Evolutionary conservation across 345 rosid genomes (phyloP).

Genomic region (Sapria himalayana): DNA sequence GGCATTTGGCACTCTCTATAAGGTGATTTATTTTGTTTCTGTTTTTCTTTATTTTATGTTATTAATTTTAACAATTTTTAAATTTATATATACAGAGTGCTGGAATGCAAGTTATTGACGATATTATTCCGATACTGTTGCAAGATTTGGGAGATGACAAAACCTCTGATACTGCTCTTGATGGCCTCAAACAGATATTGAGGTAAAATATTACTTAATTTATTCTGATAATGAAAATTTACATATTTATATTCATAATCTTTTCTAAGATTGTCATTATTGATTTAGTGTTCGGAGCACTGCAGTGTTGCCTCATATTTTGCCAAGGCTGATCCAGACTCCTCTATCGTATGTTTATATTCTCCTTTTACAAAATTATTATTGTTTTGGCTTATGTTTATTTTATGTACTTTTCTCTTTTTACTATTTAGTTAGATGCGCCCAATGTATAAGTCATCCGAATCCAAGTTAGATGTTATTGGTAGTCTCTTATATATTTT

Average conservation of each 20-base stretch:
- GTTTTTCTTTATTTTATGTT: constrained; percentile 3
- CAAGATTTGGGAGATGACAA: constrained; percentile 86
- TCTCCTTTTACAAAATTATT: constrained; percentile 7
- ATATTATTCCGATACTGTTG: constrained; percentile 84
- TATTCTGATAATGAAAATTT: too few relatives aligned
- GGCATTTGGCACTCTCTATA: constrained; percentile 94
- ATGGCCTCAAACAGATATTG: constrained; percentile 90
- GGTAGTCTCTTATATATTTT: too few relatives aligned
- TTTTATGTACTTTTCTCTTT: too few relatives aligned
- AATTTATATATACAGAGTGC: constrained; percentile 44
- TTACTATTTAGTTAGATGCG: too few relatives aligned
- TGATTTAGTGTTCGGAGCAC: constrained; percentile 73
- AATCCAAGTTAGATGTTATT: too few relatives aligned
- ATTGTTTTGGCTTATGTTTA: too few relatives aligned
- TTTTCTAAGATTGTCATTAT: constrained; percentile 7
- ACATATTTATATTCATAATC: background rate
- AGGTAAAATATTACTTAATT: constrained; percentile 33
- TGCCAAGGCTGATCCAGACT: constrained; percentile 76
- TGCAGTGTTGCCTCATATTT: constrained; percentile 94
- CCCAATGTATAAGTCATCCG: too few relatives aligned
- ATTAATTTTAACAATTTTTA: background rate
- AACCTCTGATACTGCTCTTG: constrained; percentile 77
- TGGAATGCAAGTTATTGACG: constrained; percentile 98
- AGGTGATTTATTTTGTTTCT: constrained; percentile 23
- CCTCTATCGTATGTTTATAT: constrained; percentile 73